Conservation (phyloP, 768 basidiomycete species). For the Suillus luteus region DNA sequence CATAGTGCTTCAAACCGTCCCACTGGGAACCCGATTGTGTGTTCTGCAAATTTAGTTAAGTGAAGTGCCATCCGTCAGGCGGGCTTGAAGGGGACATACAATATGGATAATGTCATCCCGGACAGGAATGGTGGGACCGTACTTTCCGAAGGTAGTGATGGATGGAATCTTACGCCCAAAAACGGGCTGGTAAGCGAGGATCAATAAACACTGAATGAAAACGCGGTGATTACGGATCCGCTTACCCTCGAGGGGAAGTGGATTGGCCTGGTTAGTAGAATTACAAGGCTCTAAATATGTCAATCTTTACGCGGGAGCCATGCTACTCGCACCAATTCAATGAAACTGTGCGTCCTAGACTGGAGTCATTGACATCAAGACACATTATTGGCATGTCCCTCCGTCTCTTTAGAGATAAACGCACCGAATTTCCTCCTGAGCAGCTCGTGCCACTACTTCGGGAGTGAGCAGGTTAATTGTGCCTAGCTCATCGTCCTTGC, state of each 20-base stretch:
- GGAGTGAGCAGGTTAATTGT: constrained; percentile 67
- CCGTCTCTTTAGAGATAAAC: constrained; percentile 24
- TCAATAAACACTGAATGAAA: background rate
- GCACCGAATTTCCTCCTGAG: constrained; percentile 58
- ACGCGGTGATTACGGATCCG: background rate
- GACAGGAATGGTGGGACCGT: constrained; percentile 18
- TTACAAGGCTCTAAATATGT: background rate
- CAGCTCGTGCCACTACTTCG: constrained; percentile 59
- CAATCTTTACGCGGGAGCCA: background rate
- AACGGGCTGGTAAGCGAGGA: constrained; percentile 46
- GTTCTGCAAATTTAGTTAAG: constrained; percentile 44
- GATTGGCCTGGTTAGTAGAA: constrained; percentile 49
- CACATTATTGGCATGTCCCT: background rate
- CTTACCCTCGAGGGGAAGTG: constrained; percentile 65
- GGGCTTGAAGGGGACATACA: constrained; percentile 32
- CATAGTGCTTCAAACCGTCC: constrained; percentile 67
- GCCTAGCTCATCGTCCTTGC: constrained; percentile 63
- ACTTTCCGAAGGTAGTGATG: constrained; percentile 41
- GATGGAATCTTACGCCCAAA: constrained; percentile 58
- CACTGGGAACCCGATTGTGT: constrained; percentile 73
- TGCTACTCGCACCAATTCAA: constrained; percentile 58
- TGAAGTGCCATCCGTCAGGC: background rate
- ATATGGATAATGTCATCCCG: constrained; percentile 58
- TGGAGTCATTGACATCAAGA: background rate
- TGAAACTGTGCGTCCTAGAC: constrained; percentile 50